phyloP scores from a whole-genome alignment of 1,284 basidiomycete genomes.

The Apiotrichum porosum region DNA sequence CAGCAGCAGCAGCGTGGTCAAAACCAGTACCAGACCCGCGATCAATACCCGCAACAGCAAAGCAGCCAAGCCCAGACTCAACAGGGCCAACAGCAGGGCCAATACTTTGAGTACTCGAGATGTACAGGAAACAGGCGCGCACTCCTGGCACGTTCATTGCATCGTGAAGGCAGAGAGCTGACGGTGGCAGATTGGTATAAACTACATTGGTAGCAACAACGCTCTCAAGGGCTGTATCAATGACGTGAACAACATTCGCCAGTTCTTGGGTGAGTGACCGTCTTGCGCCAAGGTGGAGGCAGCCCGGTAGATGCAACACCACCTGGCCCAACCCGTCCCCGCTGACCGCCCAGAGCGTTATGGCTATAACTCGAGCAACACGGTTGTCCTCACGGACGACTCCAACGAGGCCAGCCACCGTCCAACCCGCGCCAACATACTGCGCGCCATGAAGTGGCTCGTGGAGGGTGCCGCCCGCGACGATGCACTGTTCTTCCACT shows the following conservation, averaged over 20 bases:
- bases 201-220: constrained; percentile 37
- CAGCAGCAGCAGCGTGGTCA: background rate
- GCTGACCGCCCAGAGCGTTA: constrained; percentile 48
- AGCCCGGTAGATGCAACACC: background rate
- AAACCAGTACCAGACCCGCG: background rate
- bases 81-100: constrained; percentile 16
- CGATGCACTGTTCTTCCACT: constrained; percentile 87
- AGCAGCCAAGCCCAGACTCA: background rate
- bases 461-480: constrained; percentile 70
- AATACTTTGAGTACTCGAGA: constrained; percentile 76
- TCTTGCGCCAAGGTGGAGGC: background rate
- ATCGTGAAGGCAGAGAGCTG: constrained; percentile 68
- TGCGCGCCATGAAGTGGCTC: constrained; percentile 84
- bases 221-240: constrained; percentile 71
- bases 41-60: background rate
- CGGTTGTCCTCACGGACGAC: constrained; percentile 83
- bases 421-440: constrained; percentile 78
- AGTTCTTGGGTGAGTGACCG: constrained; percentile 59
- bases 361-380: constrained; percentile 71
- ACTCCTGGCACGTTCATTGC: constrained; percentile 15
- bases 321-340: background rate
- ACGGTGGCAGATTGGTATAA: constrained; percentile 41
- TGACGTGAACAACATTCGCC: constrained; percentile 71
- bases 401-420: constrained; percentile 57
- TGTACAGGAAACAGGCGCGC: constrained; percentile 49